These are phyloP conservation scores for Danielia reshetovae DNA, from an alignment of 805 yeast species.

Conservation along the genomic window DNA sequence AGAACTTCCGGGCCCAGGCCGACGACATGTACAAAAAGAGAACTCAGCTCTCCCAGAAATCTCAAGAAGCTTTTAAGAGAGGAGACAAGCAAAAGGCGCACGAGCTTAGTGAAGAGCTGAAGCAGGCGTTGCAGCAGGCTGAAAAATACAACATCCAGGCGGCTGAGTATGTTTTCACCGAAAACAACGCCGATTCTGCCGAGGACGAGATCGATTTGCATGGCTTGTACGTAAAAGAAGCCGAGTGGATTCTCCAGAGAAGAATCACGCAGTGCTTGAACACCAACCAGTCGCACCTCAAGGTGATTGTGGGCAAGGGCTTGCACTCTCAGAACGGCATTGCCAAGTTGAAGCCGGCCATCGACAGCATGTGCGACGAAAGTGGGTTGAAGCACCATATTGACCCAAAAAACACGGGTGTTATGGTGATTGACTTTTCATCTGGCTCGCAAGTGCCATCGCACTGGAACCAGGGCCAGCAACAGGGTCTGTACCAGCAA, in stretches of 20 bases:
- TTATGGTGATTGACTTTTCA: slow-evolving; percentile 62
- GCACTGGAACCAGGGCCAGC: slow-evolving; percentile 25
- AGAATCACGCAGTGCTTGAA: slow-evolving; percentile 66
- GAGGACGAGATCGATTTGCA: slow-evolving; percentile 88
- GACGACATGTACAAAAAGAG: slow-evolving; percentile 59
- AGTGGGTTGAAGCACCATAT: slow-evolving; percentile 56
- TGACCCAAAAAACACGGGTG: slow-evolving; percentile 77
- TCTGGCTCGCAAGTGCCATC: slow-evolving; percentile 27
- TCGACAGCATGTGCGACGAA: slow-evolving; percentile 70
- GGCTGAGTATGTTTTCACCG: slow-evolving; percentile 83
- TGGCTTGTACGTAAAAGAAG: slow-evolving; percentile 88
- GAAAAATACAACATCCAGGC: slow-evolving; percentile 74
- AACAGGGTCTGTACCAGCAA: slow-evolving; percentile 19
- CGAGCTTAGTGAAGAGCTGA: slow-evolving; percentile 65
- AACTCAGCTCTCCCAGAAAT: slow-evolving; percentile 53
- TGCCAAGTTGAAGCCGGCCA: slow-evolving; percentile 87
- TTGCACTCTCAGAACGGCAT: slow-evolving; percentile 76
- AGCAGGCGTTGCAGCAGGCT: slow-evolving; percentile 54
- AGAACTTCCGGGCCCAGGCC: slow-evolving; percentile 62
- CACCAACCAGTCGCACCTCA: slow-evolving; percentile 55
- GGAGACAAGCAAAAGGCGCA: slow-evolving; percentile 78
- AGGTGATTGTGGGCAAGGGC: slow-evolving; percentile 90
- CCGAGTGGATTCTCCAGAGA: slow-evolving; percentile 68
- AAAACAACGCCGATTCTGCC: slow-evolving; percentile 83
- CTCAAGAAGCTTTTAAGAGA: slow-evolving; percentile 70